Evolutionary conservation across 2,329 filamentous ascomycete genomes (phyloP).

Genomic region (Fusarium concolor): DNA sequence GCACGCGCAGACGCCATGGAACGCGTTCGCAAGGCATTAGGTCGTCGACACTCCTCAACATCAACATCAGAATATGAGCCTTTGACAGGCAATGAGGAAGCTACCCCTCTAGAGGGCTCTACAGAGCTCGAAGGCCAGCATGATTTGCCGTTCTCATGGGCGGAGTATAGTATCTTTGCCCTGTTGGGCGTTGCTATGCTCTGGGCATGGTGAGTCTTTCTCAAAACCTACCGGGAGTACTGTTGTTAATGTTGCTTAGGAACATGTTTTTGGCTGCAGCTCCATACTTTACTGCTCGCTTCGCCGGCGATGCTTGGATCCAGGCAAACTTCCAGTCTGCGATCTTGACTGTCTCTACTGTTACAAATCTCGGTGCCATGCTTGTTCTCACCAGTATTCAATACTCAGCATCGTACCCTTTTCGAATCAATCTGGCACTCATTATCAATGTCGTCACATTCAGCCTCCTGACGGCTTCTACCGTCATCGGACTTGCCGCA

Average conservation of each 20-base stretch:
- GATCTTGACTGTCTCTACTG: conserved; percentile 86
- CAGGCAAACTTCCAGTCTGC: conserved; percentile 87
- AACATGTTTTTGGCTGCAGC: conserved; percentile 98
- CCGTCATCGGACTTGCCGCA: conserved; percentile 71
- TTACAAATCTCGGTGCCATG: conserved; percentile 83
- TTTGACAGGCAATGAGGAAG: conserved; percentile 47
- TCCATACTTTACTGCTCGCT: conserved; percentile 90
- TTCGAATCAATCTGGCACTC: conserved; percentile 83
- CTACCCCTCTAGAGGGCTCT: conserved; percentile 44
- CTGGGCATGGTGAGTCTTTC: conserved; percentile 84
- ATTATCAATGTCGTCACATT: conserved; percentile 83
- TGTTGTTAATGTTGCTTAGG: conserved; percentile 60
- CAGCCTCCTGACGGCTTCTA: conserved; percentile 82
- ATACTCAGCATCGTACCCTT: conserved; percentile 84
- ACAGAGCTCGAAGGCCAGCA: conserved; percentile 49
- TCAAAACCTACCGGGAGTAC: neutral
- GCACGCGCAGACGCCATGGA: conserved; percentile 41
- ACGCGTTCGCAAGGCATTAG: conserved; percentile 43
- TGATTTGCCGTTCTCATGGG: conserved; percentile 77
- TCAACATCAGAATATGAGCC: conserved; percentile 51
- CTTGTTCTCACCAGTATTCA: conserved; percentile 84
- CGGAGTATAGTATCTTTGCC: conserved; percentile 87
- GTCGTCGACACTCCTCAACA: conserved; percentile 36
- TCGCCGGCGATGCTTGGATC: conserved; percentile 76
- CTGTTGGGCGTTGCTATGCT: conserved; percentile 93